Evolutionary conservation across 1,139 yeast genomes (phyloP).

Genomic region (Blastobotrys illinoisensis): DNA sequence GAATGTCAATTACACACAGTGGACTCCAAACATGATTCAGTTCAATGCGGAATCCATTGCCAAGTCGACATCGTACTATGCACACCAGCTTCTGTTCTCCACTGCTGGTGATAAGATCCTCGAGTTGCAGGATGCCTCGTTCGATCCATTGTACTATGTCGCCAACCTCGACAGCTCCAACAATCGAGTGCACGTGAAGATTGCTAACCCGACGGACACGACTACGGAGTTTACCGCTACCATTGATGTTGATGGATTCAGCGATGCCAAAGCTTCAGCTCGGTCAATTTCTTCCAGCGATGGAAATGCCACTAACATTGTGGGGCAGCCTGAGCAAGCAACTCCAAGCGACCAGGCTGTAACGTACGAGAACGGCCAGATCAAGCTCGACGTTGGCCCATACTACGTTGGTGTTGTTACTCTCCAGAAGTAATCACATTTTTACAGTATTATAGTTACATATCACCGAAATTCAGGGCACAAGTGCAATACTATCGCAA

Average conservation of each 20-base stretch:
- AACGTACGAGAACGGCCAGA: background rate
- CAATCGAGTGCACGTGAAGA: background rate
- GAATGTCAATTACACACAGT: slow-evolving; percentile 2
- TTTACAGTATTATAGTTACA: too few relatives aligned
- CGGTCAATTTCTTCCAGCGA: slow-evolving; percentile 1
- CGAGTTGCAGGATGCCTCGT: slow-evolving; percentile 1
- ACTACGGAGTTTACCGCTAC: background rate
- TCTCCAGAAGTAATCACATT: background rate
- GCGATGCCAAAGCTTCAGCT: slow-evolving; percentile 1
- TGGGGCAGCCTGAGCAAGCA: slow-evolving; percentile 1
- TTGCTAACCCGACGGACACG: slow-evolving; percentile 2
- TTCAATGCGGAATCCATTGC: background rate
- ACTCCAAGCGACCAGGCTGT: background rate
- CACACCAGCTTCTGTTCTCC: slow-evolving; percentile 1
- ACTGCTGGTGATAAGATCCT: slow-evolving; percentile 1
- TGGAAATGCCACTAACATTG: background rate
- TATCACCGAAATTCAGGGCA: too few relatives aligned
- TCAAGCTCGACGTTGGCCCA: slow-evolving; percentile 2
- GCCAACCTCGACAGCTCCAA: background rate
- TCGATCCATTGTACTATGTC: slow-evolving; percentile 2
- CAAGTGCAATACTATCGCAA: too few relatives aligned
- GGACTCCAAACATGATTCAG: slow-evolving; percentile 2
- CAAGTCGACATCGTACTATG: slow-evolving; percentile 3
- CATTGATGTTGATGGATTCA: slow-evolving; percentile 1
- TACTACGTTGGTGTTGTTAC: slow-evolving; percentile 3